Conservation (phyloP, 2,329 filamentous ascomycete genomes). For the Sporothrix dimorphospora region DNA sequence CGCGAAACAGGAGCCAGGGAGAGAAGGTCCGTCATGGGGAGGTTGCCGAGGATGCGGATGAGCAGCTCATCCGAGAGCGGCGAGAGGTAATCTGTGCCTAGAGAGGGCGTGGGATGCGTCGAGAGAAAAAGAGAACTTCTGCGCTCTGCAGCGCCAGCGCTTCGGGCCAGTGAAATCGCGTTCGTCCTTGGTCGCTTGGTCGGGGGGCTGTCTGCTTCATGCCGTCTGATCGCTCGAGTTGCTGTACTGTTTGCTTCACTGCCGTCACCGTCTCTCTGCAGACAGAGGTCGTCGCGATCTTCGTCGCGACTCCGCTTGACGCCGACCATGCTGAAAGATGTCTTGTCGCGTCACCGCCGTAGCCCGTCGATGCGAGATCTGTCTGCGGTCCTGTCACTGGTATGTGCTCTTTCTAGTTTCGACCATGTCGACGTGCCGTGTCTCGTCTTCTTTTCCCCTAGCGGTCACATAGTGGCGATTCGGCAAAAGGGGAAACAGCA, state of each 20-base stretch:
- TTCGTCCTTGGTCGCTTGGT: neutral
- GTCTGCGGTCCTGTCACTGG: neutral
- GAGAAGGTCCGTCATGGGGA: slow-evolving; percentile 71
- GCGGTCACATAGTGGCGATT: neutral
- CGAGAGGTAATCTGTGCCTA: slow-evolving; percentile 65
- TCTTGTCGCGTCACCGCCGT: neutral
- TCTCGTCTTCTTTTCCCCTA: neutral
- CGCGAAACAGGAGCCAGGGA: slow-evolving; percentile 67
- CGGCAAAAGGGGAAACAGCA: neutral
- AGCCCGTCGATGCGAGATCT: neutral
- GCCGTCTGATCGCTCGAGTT: too few relatives aligned
- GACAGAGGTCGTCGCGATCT: neutral
- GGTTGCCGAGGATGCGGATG: slow-evolving; percentile 77
- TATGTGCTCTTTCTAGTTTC: neutral
- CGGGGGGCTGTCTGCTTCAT: neutral
- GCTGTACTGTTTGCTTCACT: neutral
- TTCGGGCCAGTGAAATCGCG: neutral
- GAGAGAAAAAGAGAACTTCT: neutral
- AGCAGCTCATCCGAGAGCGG: slow-evolving; percentile 84
- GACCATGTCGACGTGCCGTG: neutral
- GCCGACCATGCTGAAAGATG: neutral
- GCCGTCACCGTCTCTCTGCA: neutral
- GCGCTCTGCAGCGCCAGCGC: neutral
- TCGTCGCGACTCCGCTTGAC: slow-evolving; percentile 10
- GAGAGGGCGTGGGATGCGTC: neutral